These are phyloP conservation scores for Eucalyptus cloeziana DNA, from an alignment of 345 rosid genomes.

Conservation along the genomic window DNA sequence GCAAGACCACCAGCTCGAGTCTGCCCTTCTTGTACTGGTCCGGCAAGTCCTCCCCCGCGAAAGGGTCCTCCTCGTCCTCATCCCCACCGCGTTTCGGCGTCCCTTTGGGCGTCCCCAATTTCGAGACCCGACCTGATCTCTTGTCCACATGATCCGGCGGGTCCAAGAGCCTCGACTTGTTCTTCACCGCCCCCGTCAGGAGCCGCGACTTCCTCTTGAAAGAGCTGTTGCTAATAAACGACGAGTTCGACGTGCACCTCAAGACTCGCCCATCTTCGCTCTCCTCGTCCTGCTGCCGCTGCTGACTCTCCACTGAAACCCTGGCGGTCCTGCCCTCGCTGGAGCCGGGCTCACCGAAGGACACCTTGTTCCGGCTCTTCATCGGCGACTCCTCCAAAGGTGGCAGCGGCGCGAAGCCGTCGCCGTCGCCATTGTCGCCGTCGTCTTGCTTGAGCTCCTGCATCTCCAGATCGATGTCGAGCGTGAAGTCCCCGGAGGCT, in stretches of 20 bases:
- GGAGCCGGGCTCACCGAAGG: not conserved
- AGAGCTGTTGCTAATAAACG: constrained; percentile 6
- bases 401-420: constrained; percentile 1
- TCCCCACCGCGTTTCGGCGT: constrained; percentile 18
- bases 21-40: constrained; percentile 29
- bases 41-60: constrained; percentile 43
- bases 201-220: constrained; percentile 7
- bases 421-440: not conserved
- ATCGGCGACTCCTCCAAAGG: constrained; percentile 5
- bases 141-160: constrained; percentile 21
- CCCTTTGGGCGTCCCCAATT: not conserved
- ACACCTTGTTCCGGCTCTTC: not conserved
- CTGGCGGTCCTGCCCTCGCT: not conserved
- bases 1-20: constrained; percentile 9
- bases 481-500: constrained; percentile 34
- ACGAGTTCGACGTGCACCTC: constrained; percentile 27
- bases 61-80: constrained; percentile 38
- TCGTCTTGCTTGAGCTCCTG: constrained; percentile 15
- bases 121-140: constrained; percentile 9
- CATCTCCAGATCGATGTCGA: constrained; percentile 39
- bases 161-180: constrained; percentile 30
- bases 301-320: not conserved
- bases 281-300: constrained; percentile 2
- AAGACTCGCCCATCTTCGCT: constrained; percentile 17
- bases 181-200: constrained; percentile 13